Conservation (phyloP, 441 rosid species). For the Gossypium lobatum region DNA sequence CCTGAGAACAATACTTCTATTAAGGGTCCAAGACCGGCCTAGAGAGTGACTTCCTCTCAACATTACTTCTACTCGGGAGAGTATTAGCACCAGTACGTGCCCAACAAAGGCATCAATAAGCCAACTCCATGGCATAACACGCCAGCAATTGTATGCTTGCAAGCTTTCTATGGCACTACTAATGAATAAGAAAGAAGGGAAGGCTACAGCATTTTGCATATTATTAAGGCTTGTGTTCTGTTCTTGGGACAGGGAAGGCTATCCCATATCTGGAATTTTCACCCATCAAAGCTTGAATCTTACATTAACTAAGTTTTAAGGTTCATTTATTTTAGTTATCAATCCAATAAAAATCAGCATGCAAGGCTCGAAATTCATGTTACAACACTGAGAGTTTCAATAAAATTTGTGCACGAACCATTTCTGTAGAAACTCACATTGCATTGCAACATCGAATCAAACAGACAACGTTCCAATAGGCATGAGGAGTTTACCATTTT, state of each 20-base stretch:
- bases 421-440: too few relatives aligned
- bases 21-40: not conserved
- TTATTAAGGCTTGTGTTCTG: not conserved
- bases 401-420: too few relatives aligned
- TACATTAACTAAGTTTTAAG: not conserved
- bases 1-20: too few relatives aligned
- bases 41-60: too few relatives aligned
- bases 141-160: not conserved
- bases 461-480: not conserved
- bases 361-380: not conserved
- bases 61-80: too few relatives aligned
- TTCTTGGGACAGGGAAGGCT: not conserved
- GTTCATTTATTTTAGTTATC: not conserved
- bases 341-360: not conserved
- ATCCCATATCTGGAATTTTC: not conserved
- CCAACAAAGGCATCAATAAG: not conserved
- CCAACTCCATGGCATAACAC: not conserved
- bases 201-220: not conserved
- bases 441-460: too few relatives aligned
- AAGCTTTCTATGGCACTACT: not conserved
- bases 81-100: not conserved
- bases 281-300: not conserved
- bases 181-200: not conserved
- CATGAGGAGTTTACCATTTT: not conserved
- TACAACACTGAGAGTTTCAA: too few relatives aligned